Evolutionary conservation across 2,329 filamentous ascomycete species (phyloP), one percentile per base, ranked within the genome.

Genomic region (Epichloe scottii): DNA sequence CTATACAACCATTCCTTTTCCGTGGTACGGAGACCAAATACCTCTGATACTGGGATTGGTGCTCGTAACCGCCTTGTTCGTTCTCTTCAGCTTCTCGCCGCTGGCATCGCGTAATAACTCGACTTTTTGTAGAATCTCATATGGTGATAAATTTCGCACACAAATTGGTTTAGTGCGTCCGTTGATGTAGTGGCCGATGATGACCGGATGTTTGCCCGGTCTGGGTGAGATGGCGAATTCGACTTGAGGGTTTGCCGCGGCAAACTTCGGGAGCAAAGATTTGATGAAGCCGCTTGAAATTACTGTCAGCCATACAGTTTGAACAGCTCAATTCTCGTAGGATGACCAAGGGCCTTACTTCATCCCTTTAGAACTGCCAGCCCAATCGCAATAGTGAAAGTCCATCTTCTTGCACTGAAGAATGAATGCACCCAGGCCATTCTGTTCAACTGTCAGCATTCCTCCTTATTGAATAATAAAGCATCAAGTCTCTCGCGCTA

Each of bases 321-420:
- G 44, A 52, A 50, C 34, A 46, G 0, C 26, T 38, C 37, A n/a
- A 1, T 21, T 11, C 2, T 12, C 8, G 6, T 10, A 15, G 4
- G 30, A 14, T 19, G 35, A 11, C 5, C 11, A 14, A 5, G 15
- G 12, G 21, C 6, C 59, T 56, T 76, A 93, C 87, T 95, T 93
- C 89, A 97, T 96, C 65, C 93, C 93, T 63, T 75, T 82, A 38
- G 91, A 97, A 68, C 88, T 95, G 56, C 90, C 93, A 52, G 87
- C 88, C 81, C 86, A 90, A 77, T 97, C 89, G 75, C 93, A 97
- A 75, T 95, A 98, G 73, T 95, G 87, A 65, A 98, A 88, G 68
- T 95, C 88, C 68, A 98, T 76, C 65, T 85, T 87, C 76, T 89
- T 95, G 82, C 93, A 98, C 75, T 95, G 91, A 53, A 96, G 81